These are phyloP conservation scores for Fusarium haematococcum DNA, from an alignment of 2,329 filamentous ascomycete genomes.

Conservation along the genomic window DNA sequence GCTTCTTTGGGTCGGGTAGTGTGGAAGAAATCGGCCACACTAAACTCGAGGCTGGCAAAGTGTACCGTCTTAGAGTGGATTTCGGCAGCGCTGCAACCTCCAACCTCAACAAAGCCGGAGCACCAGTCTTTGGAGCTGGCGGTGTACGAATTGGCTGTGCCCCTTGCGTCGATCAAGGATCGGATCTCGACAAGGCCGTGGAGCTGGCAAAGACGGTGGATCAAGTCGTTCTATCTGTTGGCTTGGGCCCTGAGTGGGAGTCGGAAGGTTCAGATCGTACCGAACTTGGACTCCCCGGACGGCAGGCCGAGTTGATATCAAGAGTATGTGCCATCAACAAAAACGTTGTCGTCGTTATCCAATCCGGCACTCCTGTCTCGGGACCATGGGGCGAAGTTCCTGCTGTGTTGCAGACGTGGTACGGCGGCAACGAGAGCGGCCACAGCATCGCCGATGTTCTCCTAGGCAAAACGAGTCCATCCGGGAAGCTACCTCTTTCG, in stretches of 20 bases:
- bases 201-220: slow-evolving; percentile 76
- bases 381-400: slow-evolving; percentile 75
- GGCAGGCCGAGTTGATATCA: slow-evolving; percentile 76
- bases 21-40: slow-evolving; percentile 70
- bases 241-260: slow-evolving; percentile 85
- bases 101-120: slow-evolving; percentile 61
- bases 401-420: slow-evolving; percentile 82
- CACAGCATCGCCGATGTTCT: slow-evolving; percentile 84
- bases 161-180: slow-evolving; percentile 66
- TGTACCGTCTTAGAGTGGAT: slow-evolving; percentile 69
- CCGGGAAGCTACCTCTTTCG: slow-evolving; percentile 78
- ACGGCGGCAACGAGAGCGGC: slow-evolving; percentile 87
- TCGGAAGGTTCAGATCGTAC: slow-evolving; percentile 82
- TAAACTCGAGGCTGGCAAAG: slow-evolving; percentile 66
- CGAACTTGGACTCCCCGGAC: slow-evolving; percentile 80
- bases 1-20: slow-evolving; percentile 75
- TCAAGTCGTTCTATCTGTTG: slow-evolving; percentile 82
- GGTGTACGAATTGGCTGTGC: slow-evolving; percentile 72
- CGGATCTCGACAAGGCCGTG: slow-evolving; percentile 74
- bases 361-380: slow-evolving; percentile 79
- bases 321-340: slow-evolving; percentile 75
- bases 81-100: slow-evolving; percentile 70
- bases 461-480: slow-evolving; percentile 81
- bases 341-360: slow-evolving; percentile 78
- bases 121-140: slow-evolving; percentile 65